Evolutionary conservation across 164 flowering plant genomes (phyloP), one percentile per base, ranked within the genome.

Genomic region (Hamamelis virginiana): DNA sequence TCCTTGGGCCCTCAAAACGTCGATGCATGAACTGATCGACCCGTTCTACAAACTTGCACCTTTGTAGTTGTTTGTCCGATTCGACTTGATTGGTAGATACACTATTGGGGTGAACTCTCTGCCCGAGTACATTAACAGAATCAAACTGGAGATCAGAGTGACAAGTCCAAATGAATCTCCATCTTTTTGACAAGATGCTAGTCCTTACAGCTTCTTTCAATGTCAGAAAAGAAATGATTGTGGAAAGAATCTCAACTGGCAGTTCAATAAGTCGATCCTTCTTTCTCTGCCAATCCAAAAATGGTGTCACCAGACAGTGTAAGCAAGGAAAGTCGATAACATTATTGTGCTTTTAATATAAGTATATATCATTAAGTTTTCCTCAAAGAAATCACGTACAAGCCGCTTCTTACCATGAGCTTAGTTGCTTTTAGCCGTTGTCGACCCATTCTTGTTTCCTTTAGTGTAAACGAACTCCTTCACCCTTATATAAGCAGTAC

Each of bases 161-260:
- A 47, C 2, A 33, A 27, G 62, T 70, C 73, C 73, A 70, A 14
- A 70, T 23, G 8, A 1, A 64, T 64, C 44, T 43, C 64, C 74
- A 72, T 21, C 69, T 27, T 48, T 41, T 65, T 16, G 74, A 72
- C 51, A 72, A 47, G 5, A 72, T n/a, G 38, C 74, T 58, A 1
- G 69, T 72, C 69, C 47, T 72, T 59, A 59, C 59, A 18, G 74
- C 74, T 18, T 72, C 74, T 59, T 65, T 58, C 23, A 72, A 23
- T 41, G 74, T 8, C 47, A 72, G 38, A 50, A 72, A 44, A 0
- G 69, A 59, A 3, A 72, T 19, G 5, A 72, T 59, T 16, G 25
- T 44, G 22, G 65, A 57, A 6, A 72, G 59, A 28, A 65, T 59
- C 3, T 12, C 69, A 48, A 65, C 59, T 21, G 69, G 74, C 0